A percentile compares a stretch with the other conserved stretches of the same genome.
phyloP scores from a whole-genome alignment of 2,329 filamentous ascomycete genomes.

The Penicillium frequentans region DNA sequence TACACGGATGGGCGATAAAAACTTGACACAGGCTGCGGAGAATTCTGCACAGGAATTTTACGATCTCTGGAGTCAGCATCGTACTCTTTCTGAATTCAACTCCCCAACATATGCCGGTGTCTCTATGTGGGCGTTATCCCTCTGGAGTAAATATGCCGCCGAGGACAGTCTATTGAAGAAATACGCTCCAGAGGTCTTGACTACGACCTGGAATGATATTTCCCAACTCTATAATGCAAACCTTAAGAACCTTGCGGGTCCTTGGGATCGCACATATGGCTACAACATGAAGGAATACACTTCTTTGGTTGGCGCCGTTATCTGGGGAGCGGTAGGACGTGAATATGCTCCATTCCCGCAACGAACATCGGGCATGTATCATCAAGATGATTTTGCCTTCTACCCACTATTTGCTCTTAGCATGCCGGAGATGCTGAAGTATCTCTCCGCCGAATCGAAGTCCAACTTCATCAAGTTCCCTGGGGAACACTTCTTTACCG shows the following conservation, averaged over 20 bases:
- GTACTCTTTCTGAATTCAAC: constrained; percentile 64
- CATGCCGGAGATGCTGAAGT: constrained; percentile 17
- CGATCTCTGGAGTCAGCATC: constrained; percentile 55
- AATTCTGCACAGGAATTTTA: constrained; percentile 57
- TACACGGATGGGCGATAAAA: constrained; percentile 52
- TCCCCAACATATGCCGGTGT: constrained; percentile 64
- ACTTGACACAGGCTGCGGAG: constrained; percentile 61
- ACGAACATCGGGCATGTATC: constrained; percentile 56
- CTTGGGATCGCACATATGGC: constrained; percentile 64
- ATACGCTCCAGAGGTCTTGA: constrained; percentile 54
- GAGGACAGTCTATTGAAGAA: constrained; percentile 54
- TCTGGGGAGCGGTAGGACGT: constrained; percentile 53
- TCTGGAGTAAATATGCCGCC: constrained; percentile 62
- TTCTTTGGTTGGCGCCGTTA: constrained; percentile 57
- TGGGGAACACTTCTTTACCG: constrained; percentile 55
- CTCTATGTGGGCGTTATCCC: constrained; percentile 57
- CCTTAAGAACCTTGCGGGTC: constrained; percentile 62
- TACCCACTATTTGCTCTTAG: constrained; percentile 56
- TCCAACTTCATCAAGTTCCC: constrained; percentile 51
- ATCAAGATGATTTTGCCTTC: constrained; percentile 60
- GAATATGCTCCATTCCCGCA: constrained; percentile 19
- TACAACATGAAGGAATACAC: constrained; percentile 65
- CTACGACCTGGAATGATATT: constrained; percentile 54
- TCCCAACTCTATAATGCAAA: constrained; percentile 58
- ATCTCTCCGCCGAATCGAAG: constrained; percentile 51